Base-by-base conservation (phyloP, 2,329 filamentous ascomycete species). In the Scedosporium minutisporum region DNA sequence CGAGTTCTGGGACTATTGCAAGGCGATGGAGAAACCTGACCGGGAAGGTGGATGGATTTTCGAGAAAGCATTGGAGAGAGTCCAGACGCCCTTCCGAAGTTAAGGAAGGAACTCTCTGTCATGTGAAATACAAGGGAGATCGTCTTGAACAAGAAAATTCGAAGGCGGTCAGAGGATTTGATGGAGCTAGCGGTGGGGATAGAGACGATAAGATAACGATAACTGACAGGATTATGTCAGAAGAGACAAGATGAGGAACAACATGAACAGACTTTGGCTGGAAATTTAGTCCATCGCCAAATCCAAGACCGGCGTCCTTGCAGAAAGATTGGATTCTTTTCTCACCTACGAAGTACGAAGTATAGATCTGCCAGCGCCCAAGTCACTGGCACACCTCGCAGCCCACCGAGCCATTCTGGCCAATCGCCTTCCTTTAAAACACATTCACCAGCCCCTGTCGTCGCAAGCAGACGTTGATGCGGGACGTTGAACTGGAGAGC, bases 1-100 rank as follows among this genome's bases (percentile, higher is more conserved):
- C 10, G 64, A 67, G 16, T 69, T 68, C 57, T 77, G 64, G 65
- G 64, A 66, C 57, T 65, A 64, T 33, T 60, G 62, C 57, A 66
- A 65, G 48, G 62, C 64, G 7, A 21, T 63, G n/a, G 29, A 44
- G 57, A 33, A 62, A 3, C 60, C 51, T 6, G 41, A 41, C 33
- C 64, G 62, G 64, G 58, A 62, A 38, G 58, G 57, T 58, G 41
- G 57, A 10, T 66, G 58, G 58, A 63, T 58, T 38, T 9, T 38
- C 7, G 53, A 57, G 3, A 29, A 25, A 33, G 53, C 9, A 18
- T 33, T 57, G 21, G 23, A 33, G 53, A 57, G 33, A 25, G 53
- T 57, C 53, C 53, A 16, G 23, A 57, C 25, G 23, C 6, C 53
- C n/a, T 57, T 27, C 3, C 25, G 10, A 38, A 38, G 33, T 38